Evolutionary conservation across 2,329 filamentous ascomycete species (phyloP).

Genomic region (Dactylellina leptospora): DNA sequence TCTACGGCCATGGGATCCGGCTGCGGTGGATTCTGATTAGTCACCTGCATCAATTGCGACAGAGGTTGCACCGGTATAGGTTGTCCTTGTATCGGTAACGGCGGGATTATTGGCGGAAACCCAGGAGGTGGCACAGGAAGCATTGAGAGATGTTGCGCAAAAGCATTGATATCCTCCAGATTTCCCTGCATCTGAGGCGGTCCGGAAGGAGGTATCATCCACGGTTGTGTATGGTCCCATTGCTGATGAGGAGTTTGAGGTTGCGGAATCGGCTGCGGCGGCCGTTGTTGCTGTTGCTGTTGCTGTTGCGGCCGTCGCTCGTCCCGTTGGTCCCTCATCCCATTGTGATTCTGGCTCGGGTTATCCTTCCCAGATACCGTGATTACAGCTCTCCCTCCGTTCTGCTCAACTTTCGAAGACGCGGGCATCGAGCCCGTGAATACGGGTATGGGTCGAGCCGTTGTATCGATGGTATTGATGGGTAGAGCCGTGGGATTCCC

Average conservation of each 20-base stretch:
- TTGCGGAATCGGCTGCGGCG: background rate
- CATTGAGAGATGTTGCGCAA: constrained; percentile 42
- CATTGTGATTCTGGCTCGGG: constrained; percentile 18
- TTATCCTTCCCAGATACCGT: constrained; percentile 41
- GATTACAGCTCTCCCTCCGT: constrained; percentile 41
- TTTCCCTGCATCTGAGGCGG: constrained; percentile 20
- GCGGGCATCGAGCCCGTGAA: constrained; percentile 29
- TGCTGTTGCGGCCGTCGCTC: constrained; percentile 16
- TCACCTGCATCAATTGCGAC: constrained; percentile 23
- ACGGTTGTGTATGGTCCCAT: constrained; percentile 33
- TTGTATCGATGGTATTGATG: constrained; percentile 17
- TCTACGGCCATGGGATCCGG: constrained; percentile 50
- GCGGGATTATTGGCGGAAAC: constrained; percentile 31
- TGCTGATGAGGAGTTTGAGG: constrained; percentile 24
- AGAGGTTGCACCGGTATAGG: constrained; percentile 16
- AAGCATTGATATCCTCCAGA: constrained; percentile 32
- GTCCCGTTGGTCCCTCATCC: constrained; percentile 18
- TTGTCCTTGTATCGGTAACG: constrained; percentile 23
- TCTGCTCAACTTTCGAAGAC: constrained; percentile 20
- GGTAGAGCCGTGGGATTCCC: background rate
- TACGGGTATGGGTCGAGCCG: constrained; percentile 43
- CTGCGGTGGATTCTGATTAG: constrained; percentile 37
- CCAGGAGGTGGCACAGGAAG: constrained; percentile 20
- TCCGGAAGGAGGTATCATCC: constrained; percentile 33
- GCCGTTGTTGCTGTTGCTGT: constrained; percentile 4